Base-by-base conservation (phyloP, 2,329 filamentous ascomycete species). In the Trichoderma sp. region DNA sequence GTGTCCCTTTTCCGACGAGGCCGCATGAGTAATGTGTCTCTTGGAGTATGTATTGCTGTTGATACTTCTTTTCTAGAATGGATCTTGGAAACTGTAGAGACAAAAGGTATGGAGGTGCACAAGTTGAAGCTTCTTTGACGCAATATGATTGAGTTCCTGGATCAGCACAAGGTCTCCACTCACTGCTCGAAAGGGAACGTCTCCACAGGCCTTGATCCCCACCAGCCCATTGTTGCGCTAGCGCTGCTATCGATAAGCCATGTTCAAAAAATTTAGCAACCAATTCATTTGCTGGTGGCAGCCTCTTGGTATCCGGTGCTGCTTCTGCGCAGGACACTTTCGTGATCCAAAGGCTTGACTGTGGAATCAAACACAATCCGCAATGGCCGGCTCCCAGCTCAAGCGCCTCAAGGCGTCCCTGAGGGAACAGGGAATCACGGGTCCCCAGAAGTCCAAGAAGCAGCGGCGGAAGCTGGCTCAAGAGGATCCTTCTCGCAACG, bases 391-490 rank as follows among this genome's bases (percentile, higher is more conserved):
- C 68, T 99, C 96, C 14, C 96, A 99, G 81, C 85, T 99, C 66
- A 99, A 98, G 80, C 90, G 93, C 78, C 85, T 99, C 51, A 99
- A 98, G 80, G 85, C 91, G 70, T 97, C 93, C 10, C 84, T 99
- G 54, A 86, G 88, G 68, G 93, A 97, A 65, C 91, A 94, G 74
- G 95, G 95, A 63, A 89, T 99, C 59, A 88, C 93, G 48, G 92
- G 93, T 1, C 93, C 93, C 6, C 93, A 96, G 72, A 89, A 97
- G 73, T 97, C 93, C 9, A 98, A 98, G 74, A 98, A 97, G 79
- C 91, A 96, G 76, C 93, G 91, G 76, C 91, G 91, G 73, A 88
- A 90, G 74, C 84, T 85, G 73, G 86, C 83, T 62, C 88, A 88
- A 76, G 87, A 87, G 77, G 85, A 84, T 59, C 87, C 85, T 64